phyloP scores from a whole-genome alignment of 1,284 basidiomycete species.

The Mycosarcoma mackinlayi region DNA sequence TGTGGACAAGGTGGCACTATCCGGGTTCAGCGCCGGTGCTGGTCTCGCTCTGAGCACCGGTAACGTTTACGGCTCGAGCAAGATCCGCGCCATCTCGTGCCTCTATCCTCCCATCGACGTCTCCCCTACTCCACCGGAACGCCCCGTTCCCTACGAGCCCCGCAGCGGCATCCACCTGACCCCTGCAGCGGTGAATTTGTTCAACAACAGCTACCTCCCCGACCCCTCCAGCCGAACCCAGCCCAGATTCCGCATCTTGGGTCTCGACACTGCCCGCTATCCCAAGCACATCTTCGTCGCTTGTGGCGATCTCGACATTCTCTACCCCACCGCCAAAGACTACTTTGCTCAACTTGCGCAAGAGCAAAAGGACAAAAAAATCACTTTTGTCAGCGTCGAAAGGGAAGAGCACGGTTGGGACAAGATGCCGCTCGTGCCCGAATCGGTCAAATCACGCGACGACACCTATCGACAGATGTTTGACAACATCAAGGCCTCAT shows the following conservation, averaged over 20 bases:
- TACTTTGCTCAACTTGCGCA: slow-evolving; percentile 45
- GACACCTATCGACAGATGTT: slow-evolving; percentile 28
- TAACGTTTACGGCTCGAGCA: slow-evolving; percentile 30
- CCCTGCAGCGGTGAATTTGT: slow-evolving; percentile 28
- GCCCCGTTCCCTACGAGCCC: slow-evolving; percentile 7
- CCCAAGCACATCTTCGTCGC: slow-evolving; percentile 48
- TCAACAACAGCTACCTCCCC: slow-evolving; percentile 54
- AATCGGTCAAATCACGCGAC: slow-evolving; percentile 32
- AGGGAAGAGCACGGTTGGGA: slow-evolving; percentile 62
- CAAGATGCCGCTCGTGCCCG: slow-evolving; percentile 42
- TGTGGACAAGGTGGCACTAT: slow-evolving; percentile 33
- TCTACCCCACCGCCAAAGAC: slow-evolving; percentile 39
- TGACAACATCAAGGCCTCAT: slow-evolving; percentile 22
- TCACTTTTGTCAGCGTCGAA: slow-evolving; percentile 38
- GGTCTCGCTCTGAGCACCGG: slow-evolving; percentile 48
- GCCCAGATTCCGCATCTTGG: slow-evolving; percentile 37
- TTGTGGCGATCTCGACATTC: slow-evolving; percentile 49
- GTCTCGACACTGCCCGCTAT: slow-evolving; percentile 36
- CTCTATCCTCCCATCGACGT: slow-evolving; percentile 51
- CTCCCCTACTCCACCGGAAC: neutral
- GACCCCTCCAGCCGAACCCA: slow-evolving; percentile 10
- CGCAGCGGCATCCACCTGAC: slow-evolving; percentile 42
- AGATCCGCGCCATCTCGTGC: slow-evolving; percentile 43
- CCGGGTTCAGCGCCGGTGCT: slow-evolving; percentile 61
- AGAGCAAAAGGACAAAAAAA: slow-evolving; percentile 26